Conservation (phyloP, 2,329 filamentous ascomycete genomes). For the Coniochaeta sp. region DNA sequence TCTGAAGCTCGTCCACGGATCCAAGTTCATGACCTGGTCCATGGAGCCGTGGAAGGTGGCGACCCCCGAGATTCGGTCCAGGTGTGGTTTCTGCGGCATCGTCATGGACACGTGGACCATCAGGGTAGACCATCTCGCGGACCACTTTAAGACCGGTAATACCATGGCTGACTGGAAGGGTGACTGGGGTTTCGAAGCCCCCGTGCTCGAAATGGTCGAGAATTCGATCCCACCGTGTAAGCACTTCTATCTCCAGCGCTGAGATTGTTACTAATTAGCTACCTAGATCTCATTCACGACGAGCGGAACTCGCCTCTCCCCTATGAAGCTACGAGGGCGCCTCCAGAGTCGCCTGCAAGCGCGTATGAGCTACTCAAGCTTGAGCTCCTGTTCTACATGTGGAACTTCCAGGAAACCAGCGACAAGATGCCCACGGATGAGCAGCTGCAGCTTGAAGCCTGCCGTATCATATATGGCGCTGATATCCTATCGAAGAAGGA, state of each 20-base stretch:
- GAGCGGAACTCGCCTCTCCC: conserved; percentile 52
- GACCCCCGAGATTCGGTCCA: conserved; percentile 53
- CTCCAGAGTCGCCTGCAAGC: conserved; percentile 41
- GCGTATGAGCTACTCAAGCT: conserved; percentile 55
- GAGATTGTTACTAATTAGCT: conserved; percentile 11
- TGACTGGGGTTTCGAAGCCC: conserved; percentile 60
- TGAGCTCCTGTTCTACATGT: conserved; percentile 46
- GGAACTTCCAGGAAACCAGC: conserved; percentile 34
- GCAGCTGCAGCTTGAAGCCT: conserved; percentile 52
- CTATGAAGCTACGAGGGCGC: conserved; percentile 38
- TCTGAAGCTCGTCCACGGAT: conserved; percentile 53
- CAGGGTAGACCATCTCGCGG: conserved; percentile 57
- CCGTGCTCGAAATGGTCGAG: conserved; percentile 56
- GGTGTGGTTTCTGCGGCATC: conserved; percentile 59
- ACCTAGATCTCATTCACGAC: conserved; percentile 55
- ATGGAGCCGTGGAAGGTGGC: conserved; percentile 58
- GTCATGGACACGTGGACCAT: conserved; percentile 55
- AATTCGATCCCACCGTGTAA: conserved; percentile 61
- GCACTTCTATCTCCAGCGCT: conserved; percentile 23
- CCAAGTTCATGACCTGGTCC: conserved; percentile 56
- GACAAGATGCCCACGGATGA: conserved; percentile 38
- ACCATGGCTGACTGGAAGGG: conserved; percentile 65
- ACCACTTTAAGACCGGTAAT: conserved; percentile 60
- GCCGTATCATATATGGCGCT: conserved; percentile 48
- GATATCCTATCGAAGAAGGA: conserved; percentile 37